phyloP scores from a whole-genome alignment of 2,329 filamentous ascomycete species.

The Aspergillus proliferans region DNA sequence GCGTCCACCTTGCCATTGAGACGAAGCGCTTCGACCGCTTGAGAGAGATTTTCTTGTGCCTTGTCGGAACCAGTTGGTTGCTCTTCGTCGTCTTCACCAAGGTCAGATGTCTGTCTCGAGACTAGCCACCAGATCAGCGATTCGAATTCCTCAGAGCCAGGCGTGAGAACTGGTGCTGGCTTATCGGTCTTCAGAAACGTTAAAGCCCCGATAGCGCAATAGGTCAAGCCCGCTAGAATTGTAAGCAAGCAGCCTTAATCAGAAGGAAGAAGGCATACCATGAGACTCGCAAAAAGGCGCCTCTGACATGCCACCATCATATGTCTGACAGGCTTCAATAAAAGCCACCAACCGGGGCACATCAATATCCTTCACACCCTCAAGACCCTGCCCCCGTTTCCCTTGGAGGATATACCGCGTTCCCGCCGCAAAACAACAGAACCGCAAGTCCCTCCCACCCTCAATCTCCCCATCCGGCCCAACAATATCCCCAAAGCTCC shows the following conservation, averaged over 20 bases:
- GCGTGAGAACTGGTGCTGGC: conserved; percentile 18
- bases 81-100: conserved; percentile 40
- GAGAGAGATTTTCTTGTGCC: conserved; percentile 1
- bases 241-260: neutral
- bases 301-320: conserved; percentile 79
- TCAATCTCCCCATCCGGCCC: conserved; percentile 56
- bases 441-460: conserved; percentile 78
- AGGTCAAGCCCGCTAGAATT: conserved; percentile 72
- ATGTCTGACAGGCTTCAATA: conserved; percentile 65
- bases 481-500: conserved; percentile 83
- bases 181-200: conserved; percentile 57
- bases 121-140: conserved; percentile 52
- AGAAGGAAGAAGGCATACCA: conserved; percentile 45
- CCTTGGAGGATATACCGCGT: conserved; percentile 78
- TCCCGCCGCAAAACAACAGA: conserved; percentile 76
- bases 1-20: conserved; percentile 20
- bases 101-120: conserved; percentile 58
- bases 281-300: conserved; percentile 75
- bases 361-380: conserved; percentile 65
- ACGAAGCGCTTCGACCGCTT: conserved; percentile 6
- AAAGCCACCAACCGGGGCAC: conserved; percentile 63
- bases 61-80: conserved; percentile 5
- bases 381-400: conserved; percentile 47
- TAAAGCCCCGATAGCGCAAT: conserved; percentile 75
- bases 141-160: conserved; percentile 26